Evolutionary conservation across 345 rosid genomes (phyloP).

Genomic region (Corymbia maculata): DNA sequence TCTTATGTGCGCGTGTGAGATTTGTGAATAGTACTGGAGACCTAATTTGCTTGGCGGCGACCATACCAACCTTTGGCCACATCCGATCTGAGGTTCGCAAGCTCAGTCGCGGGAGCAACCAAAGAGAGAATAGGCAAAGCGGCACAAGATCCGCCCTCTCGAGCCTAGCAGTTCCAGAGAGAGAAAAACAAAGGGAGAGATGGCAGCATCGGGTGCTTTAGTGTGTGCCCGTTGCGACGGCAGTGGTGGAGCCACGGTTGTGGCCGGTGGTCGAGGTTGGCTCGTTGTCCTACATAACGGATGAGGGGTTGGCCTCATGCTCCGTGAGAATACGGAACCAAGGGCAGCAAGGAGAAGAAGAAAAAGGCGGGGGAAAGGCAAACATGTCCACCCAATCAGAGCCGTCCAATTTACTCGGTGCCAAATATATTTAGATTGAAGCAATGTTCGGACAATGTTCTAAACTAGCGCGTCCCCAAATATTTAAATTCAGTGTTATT

Average conservation of each 20-base stretch:
- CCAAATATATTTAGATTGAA: not conserved
- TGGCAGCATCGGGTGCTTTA: not conserved
- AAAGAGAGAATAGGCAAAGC: not conserved
- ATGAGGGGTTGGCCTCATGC: not conserved
- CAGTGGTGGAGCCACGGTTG: not conserved
- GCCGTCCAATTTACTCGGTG: not conserved
- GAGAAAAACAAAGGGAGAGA: not conserved
- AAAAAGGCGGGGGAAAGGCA: not conserved
- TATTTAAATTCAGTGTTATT: too few relatives aligned
- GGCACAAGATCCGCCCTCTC: not conserved
- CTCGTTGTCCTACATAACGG: not conserved
- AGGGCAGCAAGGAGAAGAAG: not conserved
- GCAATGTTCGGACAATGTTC: not conserved
- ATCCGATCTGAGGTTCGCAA: not conserved
- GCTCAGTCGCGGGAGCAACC: not conserved
- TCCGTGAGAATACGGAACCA: not conserved
- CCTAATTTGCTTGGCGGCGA: not conserved
- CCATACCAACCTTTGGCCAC: not conserved
- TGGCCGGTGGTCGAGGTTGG: not conserved
- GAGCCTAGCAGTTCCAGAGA: not conserved
- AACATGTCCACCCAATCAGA: not conserved
- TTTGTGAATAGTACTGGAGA: not conserved
- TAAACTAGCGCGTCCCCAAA: not conserved
- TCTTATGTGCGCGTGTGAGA: not conserved
- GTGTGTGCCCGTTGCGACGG: not conserved